These are phyloP conservation scores for Inga oerstediana DNA, from an alignment of 306 rosid genomes.

Conservation along the genomic window DNA sequence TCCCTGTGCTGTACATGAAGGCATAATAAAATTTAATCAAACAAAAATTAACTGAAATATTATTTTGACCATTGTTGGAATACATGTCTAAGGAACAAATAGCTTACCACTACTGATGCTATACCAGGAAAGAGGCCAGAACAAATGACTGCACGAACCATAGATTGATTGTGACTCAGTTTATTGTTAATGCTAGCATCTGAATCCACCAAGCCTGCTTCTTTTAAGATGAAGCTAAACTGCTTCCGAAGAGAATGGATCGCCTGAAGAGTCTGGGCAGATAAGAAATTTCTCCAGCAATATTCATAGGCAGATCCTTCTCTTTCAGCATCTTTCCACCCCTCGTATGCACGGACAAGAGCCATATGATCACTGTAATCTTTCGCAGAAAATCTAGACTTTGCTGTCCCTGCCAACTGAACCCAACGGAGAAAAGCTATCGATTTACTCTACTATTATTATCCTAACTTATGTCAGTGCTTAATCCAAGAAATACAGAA, in stretches of 20 bases:
- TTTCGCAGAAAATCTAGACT: constrained; percentile 95
- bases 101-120: constrained; percentile 89
- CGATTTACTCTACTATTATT: constrained; percentile 11
- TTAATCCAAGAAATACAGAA: constrained; percentile 32
- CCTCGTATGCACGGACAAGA: constrained; percentile 98
- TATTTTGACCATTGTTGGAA: constrained; percentile 9
- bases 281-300: constrained; percentile 98
- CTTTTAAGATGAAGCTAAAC: constrained; percentile 85
- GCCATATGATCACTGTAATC: constrained; percentile 99
- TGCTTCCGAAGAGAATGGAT: constrained; percentile 95
- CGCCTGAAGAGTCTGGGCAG: constrained; percentile 98
- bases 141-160: constrained; percentile 91
- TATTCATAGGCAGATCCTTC: constrained; percentile 98
- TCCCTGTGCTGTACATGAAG: constrained; percentile 83
- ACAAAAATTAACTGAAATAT: constrained; percentile 20
- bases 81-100: constrained; percentile 28
- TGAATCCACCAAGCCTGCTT: constrained; percentile 77
- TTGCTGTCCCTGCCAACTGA: constrained; percentile 97
- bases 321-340: constrained; percentile 99
- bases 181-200: constrained; percentile 73
- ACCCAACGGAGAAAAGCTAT: constrained; percentile 32
- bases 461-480: constrained; percentile 1
- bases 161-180: constrained; percentile 87
- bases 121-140: constrained; percentile 98
- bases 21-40: constrained; percentile 29